Base-by-base conservation (phyloP, 768 basidiomycete genomes). In the Piloderma croceum region DNA sequence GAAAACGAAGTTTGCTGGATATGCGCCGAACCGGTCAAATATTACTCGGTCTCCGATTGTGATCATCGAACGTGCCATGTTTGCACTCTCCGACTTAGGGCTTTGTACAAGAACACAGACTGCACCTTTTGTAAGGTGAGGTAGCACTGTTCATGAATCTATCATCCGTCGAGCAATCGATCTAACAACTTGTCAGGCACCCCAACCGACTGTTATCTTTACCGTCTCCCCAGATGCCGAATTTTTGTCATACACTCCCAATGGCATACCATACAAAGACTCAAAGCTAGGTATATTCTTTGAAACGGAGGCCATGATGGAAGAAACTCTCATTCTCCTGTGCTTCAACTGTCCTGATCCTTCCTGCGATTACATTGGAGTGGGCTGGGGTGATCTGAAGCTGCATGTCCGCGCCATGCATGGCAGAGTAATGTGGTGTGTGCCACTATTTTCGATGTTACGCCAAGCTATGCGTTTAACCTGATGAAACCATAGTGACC, bases 101-200 rank as follows among this genome's bases (percentile, higher is more conserved):
- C 90, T 3, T 65, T 98, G 34, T 99, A 96, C 71, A 97, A 97
- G 70, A 93, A 88, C 60, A 68, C 64, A 31, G 88, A 92, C 11
- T 98, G 94, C 56, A 90, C 94, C 1, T 96, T 96, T 60, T 99
- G 94, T 74, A 98, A 98, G 77, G 90, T 84, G 38, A 9, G 74
- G 60, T n/a, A n/a, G n/a, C n/a, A n/a, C n/a, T n/a, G n/a, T n/a
- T n/a, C n/a, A n/a, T n/a, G n/a, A n/a, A n/a, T n/a, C n/a, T n/a
- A n/a, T n/a, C n/a, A n/a, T n/a, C n/a, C n/a, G n/a, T n/a, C n/a
- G n/a, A n/a, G n/a, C n/a, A n/a, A n/a, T n/a, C n/a, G n/a, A n/a
- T n/a, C n/a, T n/a, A n/a, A n/a, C n/a, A n/a, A n/a, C 13, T 13
- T 15, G 7, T 34, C 47, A 90, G 88, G 81, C 82, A 53, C 76